phyloP scores from a whole-genome alignment of 441 rosid genomes.

The Theobroma grandiflorum region DNA sequence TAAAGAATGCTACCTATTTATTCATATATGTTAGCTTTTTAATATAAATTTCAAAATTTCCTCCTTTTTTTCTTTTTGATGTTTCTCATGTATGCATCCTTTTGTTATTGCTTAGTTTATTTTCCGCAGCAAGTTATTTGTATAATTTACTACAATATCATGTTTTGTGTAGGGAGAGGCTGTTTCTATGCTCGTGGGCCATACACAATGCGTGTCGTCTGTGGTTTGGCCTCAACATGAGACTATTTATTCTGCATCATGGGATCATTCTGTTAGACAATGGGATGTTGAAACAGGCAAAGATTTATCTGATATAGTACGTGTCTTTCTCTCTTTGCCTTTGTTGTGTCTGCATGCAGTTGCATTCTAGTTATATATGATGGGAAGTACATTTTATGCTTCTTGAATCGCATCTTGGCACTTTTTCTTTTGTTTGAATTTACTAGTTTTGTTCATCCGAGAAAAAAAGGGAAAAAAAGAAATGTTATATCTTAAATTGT shows the following conservation, averaged over 20 bases:
- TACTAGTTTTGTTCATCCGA: not conserved
- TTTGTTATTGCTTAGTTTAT: constrained; percentile 4
- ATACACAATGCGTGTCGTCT: constrained; percentile 83
- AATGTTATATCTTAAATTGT: not conserved
- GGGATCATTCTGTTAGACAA: constrained; percentile 90
- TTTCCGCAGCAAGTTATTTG: not conserved
- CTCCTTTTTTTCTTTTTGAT: not conserved
- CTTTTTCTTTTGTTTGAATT: not conserved
- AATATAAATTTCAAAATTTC: not conserved
- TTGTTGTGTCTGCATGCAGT: not conserved
- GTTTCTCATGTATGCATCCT: not conserved
- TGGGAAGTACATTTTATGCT: constrained; percentile 8
- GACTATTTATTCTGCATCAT: constrained; percentile 86
- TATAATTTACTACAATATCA: constrained; percentile 14
- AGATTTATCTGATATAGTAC: constrained; percentile 72
- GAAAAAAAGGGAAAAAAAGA: not conserved
- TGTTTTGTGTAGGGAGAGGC: constrained; percentile 72
- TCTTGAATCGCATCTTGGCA: not conserved
- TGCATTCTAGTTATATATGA: constrained; percentile 6
- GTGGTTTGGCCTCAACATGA: constrained; percentile 84
- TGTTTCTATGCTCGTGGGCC: constrained; percentile 80
- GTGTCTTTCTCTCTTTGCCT: constrained; percentile 30
- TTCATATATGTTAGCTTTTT: not conserved
- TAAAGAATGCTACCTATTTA: not conserved
- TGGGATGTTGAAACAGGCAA: constrained; percentile 95